Percentiles rank a stretch among this genome's conserved stretches.
Conservation (phyloP, 1,284 basidiomycete genomes). For the Lignosus rhinocerotis region DNA sequence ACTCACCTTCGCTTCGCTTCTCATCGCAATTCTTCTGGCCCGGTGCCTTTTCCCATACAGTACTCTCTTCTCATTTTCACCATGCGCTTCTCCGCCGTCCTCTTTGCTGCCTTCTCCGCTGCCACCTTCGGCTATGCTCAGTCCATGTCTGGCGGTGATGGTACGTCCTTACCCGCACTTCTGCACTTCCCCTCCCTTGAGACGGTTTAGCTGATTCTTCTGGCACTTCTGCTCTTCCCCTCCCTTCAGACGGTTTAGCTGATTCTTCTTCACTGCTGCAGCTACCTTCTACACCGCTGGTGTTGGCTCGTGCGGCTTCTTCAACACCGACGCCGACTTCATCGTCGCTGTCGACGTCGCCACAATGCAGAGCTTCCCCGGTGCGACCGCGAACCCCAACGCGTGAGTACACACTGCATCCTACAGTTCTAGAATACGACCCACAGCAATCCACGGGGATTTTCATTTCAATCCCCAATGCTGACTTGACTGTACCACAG, state of each 20-base stretch:
- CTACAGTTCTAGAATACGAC: too few relatives aligned
- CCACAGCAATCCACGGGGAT: too few relatives aligned
- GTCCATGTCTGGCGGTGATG: slow-evolving; percentile 11
- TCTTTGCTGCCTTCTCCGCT: slow-evolving; percentile 9
- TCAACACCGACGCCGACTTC: slow-evolving; percentile 3
- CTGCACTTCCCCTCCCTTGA: too few relatives aligned
- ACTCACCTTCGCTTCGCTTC: slow-evolving; percentile 12
- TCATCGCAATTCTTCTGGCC: slow-evolving; percentile 16
- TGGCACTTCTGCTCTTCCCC: too few relatives aligned
- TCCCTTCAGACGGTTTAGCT: too few relatives aligned
- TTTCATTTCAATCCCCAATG: too few relatives aligned
- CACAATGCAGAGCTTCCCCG: slow-evolving; percentile 22
- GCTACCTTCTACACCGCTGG: slow-evolving; percentile 7
- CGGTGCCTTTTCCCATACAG: slow-evolving; percentile 19
- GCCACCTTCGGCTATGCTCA: slow-evolving; percentile 11
- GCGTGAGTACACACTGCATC: background rate
- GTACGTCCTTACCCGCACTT: background rate
- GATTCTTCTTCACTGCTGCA: background rate
- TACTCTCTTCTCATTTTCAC: slow-evolving; percentile 15
- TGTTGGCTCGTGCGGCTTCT: slow-evolving; percentile 12
- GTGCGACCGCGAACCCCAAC: slow-evolving; percentile 21
- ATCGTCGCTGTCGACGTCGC: slow-evolving; percentile 20
- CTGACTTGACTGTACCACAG: background rate
- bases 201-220: too few relatives aligned
- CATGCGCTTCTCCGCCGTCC: slow-evolving; percentile 19